Conservation (phyloP, 768 basidiomycete species). For the Postia placenta region DNA sequence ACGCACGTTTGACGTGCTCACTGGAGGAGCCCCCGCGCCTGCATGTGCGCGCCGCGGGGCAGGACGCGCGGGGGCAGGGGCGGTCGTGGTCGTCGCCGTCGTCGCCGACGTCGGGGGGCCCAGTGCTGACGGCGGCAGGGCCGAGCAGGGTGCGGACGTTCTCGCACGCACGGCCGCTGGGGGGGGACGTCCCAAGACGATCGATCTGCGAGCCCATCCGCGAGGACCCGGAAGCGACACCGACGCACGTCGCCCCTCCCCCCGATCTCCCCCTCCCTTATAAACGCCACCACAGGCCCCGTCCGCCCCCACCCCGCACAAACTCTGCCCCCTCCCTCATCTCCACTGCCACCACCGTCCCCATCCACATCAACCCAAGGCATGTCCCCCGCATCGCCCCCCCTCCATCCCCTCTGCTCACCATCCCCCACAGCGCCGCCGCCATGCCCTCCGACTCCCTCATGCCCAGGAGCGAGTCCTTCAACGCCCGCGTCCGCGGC, state of each 20-base stretch:
- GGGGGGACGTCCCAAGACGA: slow-evolving; percentile 12
- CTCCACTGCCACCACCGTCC: slow-evolving; percentile 58
- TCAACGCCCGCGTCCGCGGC: slow-evolving; percentile 70
- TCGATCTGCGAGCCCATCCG: slow-evolving; percentile 40
- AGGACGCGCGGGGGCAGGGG: not conserved
- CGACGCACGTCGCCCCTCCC: slow-evolving; percentile 7
- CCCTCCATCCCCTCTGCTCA: slow-evolving; percentile 12
- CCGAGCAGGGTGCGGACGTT: not conserved
- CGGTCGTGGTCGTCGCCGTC: slow-evolving; percentile 2
- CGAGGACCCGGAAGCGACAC: slow-evolving; percentile 31
- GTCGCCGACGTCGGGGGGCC: slow-evolving; percentile 7
- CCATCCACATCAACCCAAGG: slow-evolving; percentile 45
- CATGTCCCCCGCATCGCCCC: slow-evolving; percentile 11
- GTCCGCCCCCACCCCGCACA: slow-evolving; percentile 36
- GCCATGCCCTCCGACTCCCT: slow-evolving; percentile 35
- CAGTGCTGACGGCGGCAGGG: slow-evolving; percentile 5
- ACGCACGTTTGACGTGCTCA: slow-evolving; percentile 3
- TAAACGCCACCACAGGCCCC: slow-evolving; percentile 62
- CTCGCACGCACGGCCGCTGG: not conserved
- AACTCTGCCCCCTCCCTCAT: slow-evolving; percentile 54
- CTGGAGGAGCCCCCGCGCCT: not conserved
- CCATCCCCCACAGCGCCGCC: slow-evolving; percentile 32
- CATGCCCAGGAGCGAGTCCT: slow-evolving; percentile 59
- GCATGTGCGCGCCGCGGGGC: not conserved
- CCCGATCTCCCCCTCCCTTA: slow-evolving; percentile 26